Evolutionary conservation across 164 flowering plant genomes (phyloP).

Genomic region (Chloranthus sessilifolius): DNA sequence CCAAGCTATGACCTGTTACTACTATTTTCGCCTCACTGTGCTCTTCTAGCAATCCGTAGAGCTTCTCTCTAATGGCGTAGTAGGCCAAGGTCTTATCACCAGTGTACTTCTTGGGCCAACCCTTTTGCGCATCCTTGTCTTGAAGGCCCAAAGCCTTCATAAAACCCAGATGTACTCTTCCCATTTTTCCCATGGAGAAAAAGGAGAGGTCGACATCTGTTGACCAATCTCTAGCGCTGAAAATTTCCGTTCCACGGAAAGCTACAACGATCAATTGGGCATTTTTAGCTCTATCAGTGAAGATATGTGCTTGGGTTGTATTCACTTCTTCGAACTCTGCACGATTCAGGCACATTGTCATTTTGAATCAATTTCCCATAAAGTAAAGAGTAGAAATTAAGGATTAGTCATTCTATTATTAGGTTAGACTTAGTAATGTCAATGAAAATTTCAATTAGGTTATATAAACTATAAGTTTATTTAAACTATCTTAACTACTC

Average conservation of each 20-base stretch:
- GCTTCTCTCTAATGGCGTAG: constrained; percentile 35
- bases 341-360: too few relatives aligned
- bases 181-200: constrained; percentile 34
- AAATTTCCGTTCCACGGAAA: constrained; percentile 72
- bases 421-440: too few relatives aligned
- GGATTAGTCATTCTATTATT: too few relatives aligned
- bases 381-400: too few relatives aligned
- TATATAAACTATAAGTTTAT: too few relatives aligned
- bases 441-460: too few relatives aligned
- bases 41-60: constrained; percentile 21
- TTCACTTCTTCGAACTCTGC: constrained; percentile 29
- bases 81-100: constrained; percentile 33
- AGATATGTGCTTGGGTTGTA: constrained; percentile 44
- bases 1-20: constrained; percentile 65
- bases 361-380: too few relatives aligned
- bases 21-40: constrained; percentile 32
- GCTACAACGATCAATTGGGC: constrained; percentile 40
- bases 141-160: constrained; percentile 69
- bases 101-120: constrained; percentile 44
- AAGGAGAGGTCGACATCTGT: constrained; percentile 59
- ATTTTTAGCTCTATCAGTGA: constrained; percentile 24
- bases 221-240: constrained; percentile 44
- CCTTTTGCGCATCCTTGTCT: constrained; percentile 15
- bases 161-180: constrained; percentile 56
- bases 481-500: too few relatives aligned